Evolutionary conservation across 192 early-diverging fungal species (phyloP).

Genomic region (Backusella sp.): DNA sequence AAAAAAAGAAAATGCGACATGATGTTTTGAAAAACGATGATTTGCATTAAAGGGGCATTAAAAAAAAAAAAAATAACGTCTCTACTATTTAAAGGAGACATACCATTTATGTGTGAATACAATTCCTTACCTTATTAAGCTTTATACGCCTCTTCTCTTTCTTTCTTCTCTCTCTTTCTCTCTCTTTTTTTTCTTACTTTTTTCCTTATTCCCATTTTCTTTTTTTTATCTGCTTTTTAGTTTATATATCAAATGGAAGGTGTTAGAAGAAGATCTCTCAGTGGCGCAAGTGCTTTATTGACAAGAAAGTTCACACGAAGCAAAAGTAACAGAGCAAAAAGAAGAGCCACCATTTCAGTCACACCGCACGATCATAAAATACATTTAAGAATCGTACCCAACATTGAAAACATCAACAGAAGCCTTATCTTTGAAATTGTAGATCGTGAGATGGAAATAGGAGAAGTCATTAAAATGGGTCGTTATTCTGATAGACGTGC

Average conservation of each 20-base stretch:
- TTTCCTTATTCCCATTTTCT: background rate
- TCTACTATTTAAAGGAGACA: background rate
- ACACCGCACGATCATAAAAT: slow-evolving; percentile 7
- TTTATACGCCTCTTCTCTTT: background rate
- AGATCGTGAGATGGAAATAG: slow-evolving; percentile 60
- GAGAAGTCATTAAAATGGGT: slow-evolving; percentile 65
- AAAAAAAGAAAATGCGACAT: background rate
- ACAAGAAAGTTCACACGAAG: slow-evolving; percentile 1
- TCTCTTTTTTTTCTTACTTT: background rate
- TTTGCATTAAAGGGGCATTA: slow-evolving; percentile 1
- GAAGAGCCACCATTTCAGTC: background rate
- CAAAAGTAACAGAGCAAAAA: background rate
- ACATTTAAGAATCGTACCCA: slow-evolving; percentile 12
- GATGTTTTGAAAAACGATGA: background rate
- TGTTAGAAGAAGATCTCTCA: slow-evolving; percentile 14
- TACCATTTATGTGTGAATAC: background rate
- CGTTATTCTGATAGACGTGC: slow-evolving; percentile 69
- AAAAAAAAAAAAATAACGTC: background rate
- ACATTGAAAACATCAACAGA: slow-evolving; percentile 5
- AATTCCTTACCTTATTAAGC: slow-evolving; percentile 1
- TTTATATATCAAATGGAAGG: background rate
- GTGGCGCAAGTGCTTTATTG: slow-evolving; percentile 10
- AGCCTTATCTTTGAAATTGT: slow-evolving; percentile 52
- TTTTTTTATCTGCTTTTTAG: background rate
- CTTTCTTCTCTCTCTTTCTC: background rate